phyloP scores from a whole-genome alignment of 257 asterid species.

The Jasminum sambac region DNA sequence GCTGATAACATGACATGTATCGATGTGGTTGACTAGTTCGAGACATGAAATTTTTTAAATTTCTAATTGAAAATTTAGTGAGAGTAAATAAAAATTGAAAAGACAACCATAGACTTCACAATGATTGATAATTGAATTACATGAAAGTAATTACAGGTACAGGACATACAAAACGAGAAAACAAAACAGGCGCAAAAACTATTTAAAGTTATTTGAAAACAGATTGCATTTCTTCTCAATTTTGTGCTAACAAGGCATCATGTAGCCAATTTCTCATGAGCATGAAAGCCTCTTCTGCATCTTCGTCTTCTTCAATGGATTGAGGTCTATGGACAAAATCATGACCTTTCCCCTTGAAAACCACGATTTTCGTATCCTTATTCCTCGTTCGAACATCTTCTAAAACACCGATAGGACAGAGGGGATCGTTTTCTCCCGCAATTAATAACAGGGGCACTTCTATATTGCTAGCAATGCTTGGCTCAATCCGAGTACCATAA shows the following conservation, averaged over 20 bases:
- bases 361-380: constrained; percentile 37
- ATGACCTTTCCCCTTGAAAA: constrained; percentile 60
- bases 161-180: too few relatives aligned
- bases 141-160: too few relatives aligned
- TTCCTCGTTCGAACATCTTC: constrained; percentile 41
- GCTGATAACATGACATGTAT: too few relatives aligned
- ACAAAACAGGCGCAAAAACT: too few relatives aligned
- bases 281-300: constrained; percentile 74
- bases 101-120: too few relatives aligned
- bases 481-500: constrained; percentile 58
- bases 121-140: too few relatives aligned
- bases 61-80: too few relatives aligned
- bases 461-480: constrained; percentile 43
- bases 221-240: constrained; percentile 19
- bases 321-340: constrained; percentile 74
- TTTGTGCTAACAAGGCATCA: constrained; percentile 46
- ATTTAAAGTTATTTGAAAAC: too few relatives aligned
- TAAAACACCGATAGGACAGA: constrained; percentile 46
- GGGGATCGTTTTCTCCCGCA: constrained; percentile 59
- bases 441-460: constrained; percentile 56
- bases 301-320: constrained; percentile 72
- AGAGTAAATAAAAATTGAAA: too few relatives aligned
- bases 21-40: too few relatives aligned
- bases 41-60: too few relatives aligned
- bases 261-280: constrained; percentile 71